Percentiles rank a stretch among this genome's conserved stretches.
phyloP scores from a whole-genome alignment of 805 yeast species.

The Kazachstania bromeliacearum region DNA sequence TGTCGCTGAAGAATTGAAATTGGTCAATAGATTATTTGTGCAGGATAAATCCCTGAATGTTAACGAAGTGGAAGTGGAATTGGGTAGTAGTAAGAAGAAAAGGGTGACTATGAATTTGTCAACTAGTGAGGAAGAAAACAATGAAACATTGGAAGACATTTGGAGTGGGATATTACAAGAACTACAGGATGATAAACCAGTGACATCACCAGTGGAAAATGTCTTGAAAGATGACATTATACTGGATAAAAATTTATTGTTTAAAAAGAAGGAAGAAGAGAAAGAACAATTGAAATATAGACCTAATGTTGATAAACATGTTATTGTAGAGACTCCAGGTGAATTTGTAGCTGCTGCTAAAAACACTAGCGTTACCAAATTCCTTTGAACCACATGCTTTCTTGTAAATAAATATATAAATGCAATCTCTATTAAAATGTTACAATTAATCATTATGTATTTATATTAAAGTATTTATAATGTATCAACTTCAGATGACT shows the following conservation, averaged over 20 bases:
- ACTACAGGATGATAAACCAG: conserved; percentile 5
- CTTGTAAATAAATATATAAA: not conserved
- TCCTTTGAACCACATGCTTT: conserved; percentile 20
- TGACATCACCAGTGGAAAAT: not conserved
- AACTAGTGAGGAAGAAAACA: conserved; percentile 10
- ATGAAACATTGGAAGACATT: conserved; percentile 25
- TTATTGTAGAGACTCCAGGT: conserved; percentile 34
- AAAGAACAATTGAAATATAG: conserved; percentile 22
- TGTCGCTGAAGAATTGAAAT: conserved; percentile 33
- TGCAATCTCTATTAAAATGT: not conserved
- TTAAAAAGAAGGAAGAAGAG: conserved; percentile 16
- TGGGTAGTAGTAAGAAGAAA: too few species aligned
- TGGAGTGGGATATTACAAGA: conserved; percentile 23
- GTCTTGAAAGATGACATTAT: conserved; percentile 16
- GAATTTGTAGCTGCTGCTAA: conserved; percentile 31
- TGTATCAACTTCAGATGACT: not conserved
- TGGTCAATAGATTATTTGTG: conserved; percentile 22
- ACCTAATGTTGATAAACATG: conserved; percentile 29
- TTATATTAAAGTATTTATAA: not conserved
- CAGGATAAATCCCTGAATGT: not conserved
- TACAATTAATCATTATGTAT: not conserved
- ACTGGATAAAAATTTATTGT: conserved; percentile 11
- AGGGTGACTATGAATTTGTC: conserved; percentile 7
- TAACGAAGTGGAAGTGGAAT: not conserved
- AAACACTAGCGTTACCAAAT: conserved; percentile 30